A percentile compares a stretch with the other conserved stretches of the same genome.
phyloP scores from a whole-genome alignment of 106 monocot genomes.

The Dendrobium huoshanense region DNA sequence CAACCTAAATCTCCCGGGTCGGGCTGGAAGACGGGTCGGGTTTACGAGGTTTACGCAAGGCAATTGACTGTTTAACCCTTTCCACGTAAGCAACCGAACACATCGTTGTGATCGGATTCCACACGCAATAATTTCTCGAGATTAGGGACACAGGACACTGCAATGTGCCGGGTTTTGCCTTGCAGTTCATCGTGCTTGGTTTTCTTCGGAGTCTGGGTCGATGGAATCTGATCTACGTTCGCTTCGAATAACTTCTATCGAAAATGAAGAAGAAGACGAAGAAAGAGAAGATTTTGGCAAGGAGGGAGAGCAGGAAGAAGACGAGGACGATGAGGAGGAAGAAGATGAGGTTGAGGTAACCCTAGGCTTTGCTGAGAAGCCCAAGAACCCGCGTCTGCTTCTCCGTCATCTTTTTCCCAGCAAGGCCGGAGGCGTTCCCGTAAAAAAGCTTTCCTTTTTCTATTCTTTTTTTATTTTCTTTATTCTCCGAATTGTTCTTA shows the following conservation, averaged over 20 bases:
- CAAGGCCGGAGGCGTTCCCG: conserved; percentile 85
- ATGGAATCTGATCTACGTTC: conserved; percentile 25
- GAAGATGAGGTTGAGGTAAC: conserved; percentile 32
- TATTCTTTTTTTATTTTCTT: neutral
- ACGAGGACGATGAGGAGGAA: conserved; percentile 45
- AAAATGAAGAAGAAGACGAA: conserved; percentile 17
- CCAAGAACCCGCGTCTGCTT: conserved; percentile 40
- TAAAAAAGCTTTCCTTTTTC: conserved; percentile 14
- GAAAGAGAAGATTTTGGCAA: neutral
- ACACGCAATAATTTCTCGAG: too few species aligned
- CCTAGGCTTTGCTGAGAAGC: conserved; percentile 72
- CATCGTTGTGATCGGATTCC: too few species aligned
- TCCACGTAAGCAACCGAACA: too few species aligned
- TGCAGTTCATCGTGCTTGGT: neutral
- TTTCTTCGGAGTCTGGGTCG: neutral
- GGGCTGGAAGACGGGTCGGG: too few species aligned
- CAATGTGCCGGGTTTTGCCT: neutral
- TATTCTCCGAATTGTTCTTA: neutral
- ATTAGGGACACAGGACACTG: too few species aligned
- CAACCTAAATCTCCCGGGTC: too few species aligned
- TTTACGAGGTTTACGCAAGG: too few species aligned
- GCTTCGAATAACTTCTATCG: conserved; percentile 33
- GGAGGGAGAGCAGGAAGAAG: conserved; percentile 16
- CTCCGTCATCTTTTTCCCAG: conserved; percentile 82
- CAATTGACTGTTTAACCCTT: too few species aligned